Evolutionary conservation across 371 early-diverging fungal genomes (phyloP).

Genomic region (Parasitella parasitica): DNA sequence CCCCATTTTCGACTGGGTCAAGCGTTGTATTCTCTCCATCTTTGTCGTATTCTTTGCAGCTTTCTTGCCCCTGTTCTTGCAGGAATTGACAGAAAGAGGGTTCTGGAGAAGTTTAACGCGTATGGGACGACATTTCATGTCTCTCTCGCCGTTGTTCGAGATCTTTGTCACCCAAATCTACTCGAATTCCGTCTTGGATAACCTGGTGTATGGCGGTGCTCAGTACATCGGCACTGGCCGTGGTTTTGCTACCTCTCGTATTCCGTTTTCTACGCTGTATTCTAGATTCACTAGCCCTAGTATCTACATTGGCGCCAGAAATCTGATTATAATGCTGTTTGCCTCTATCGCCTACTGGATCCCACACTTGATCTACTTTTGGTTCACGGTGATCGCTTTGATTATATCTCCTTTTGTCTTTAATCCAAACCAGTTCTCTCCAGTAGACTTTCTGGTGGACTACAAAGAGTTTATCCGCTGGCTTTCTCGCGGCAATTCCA

Average conservation of each 20-base stretch:
- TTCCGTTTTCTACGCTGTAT: constrained; percentile 76
- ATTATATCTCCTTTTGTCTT: constrained; percentile 79
- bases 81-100: constrained; percentile 86
- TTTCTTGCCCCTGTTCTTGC: constrained; percentile 84
- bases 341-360: constrained; percentile 72
- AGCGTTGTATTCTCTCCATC: constrained; percentile 78
- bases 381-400: constrained; percentile 79
- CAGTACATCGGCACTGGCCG: constrained; percentile 89
- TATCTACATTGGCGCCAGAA: constrained; percentile 77
- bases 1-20: constrained; percentile 82
- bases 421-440: constrained; percentile 82
- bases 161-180: constrained; percentile 91
- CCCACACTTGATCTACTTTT: constrained; percentile 81
- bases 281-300: constrained; percentile 78
- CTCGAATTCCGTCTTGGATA: constrained; percentile 78
- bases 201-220: constrained; percentile 85
- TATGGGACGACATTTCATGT: constrained; percentile 79
- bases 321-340: constrained; percentile 72
- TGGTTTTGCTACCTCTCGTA: constrained; percentile 87
- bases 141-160: constrained; percentile 86
- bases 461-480: constrained; percentile 81
- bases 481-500: constrained; percentile 79
- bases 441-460: constrained; percentile 75
- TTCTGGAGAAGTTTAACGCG: constrained; percentile 73
- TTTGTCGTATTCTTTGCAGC: constrained; percentile 78